Conservation (phyloP, 192 early-diverging fungal genomes). For the Thamnidium elegans region DNA sequence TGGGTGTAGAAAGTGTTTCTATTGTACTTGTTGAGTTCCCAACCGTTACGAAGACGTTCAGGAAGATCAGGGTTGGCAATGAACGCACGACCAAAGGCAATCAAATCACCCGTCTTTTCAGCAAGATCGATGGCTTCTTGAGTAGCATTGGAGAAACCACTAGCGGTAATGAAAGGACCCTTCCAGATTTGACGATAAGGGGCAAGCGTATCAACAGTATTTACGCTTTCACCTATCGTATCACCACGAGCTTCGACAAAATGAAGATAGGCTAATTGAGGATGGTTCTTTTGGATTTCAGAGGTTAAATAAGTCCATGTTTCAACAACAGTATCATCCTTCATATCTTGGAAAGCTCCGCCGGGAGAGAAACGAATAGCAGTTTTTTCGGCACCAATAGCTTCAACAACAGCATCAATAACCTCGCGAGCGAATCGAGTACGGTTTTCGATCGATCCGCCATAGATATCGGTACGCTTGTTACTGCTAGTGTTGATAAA, state of each 20-base stretch:
- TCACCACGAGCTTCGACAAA: slow-evolving; percentile 26
- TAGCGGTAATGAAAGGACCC: slow-evolving; percentile 26
- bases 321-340: slow-evolving; percentile 18
- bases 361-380: slow-evolving; percentile 35
- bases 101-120: slow-evolving; percentile 11
- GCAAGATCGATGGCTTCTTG: slow-evolving; percentile 1
- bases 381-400: slow-evolving; percentile 30
- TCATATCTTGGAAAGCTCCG: slow-evolving; percentile 30
- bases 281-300: slow-evolving; percentile 27
- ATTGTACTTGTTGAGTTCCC: slow-evolving; percentile 26
- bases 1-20: slow-evolving; percentile 22
- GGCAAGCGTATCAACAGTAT: slow-evolving; percentile 21
- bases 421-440: slow-evolving; percentile 29
- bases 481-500: slow-evolving; percentile 79
- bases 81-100: slow-evolving; percentile 34
- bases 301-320: slow-evolving; percentile 26
- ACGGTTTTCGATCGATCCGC: slow-evolving; percentile 27
- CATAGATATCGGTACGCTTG: slow-evolving; percentile 58
- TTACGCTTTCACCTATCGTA: slow-evolving; percentile 39
- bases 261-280: slow-evolving; percentile 35
- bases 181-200: slow-evolving; percentile 24
- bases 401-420: slow-evolving; percentile 18
- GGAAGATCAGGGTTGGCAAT: slow-evolving; percentile 39
- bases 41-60: slow-evolving; percentile 21
- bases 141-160: slow-evolving; percentile 10